Percentiles rank a stretch among this genome's conserved stretches.
Evolutionary conservation across 306 rosid species (phyloP).

Genomic region (Vachellia pachyceras): DNA sequence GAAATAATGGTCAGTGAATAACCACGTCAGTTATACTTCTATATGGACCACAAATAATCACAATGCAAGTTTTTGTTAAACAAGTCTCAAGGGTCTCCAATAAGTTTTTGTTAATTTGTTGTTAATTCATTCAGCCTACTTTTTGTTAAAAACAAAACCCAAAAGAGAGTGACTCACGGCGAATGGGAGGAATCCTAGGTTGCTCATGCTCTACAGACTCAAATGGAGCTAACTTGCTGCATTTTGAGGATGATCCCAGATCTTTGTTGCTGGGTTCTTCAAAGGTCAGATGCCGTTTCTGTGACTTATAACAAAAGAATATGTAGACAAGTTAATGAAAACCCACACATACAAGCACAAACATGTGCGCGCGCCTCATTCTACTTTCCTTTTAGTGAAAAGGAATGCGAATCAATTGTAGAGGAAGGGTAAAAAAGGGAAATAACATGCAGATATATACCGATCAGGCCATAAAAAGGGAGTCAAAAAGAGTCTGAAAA

Average conservation of each 20-base stretch:
- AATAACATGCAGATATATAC: conserved; percentile 4
- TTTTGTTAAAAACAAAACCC: neutral
- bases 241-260: conserved; percentile 73
- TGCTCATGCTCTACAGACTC: conserved; percentile 67
- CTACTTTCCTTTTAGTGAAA: neutral
- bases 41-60: neutral
- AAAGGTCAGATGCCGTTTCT: conserved; percentile 61
- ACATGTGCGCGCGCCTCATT: neutral
- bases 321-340: neutral
- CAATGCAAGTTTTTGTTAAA: neutral
- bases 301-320: conserved; percentile 39
- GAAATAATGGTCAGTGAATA: neutral
- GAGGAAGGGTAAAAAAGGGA: neutral
- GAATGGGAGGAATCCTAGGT: conserved; percentile 80
- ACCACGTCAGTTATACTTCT: neutral
- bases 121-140: neutral
- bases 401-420: neutral
- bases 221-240: conserved; percentile 57
- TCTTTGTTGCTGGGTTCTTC: conserved; percentile 67
- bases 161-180: conserved; percentile 66
- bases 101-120: neutral
- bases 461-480: conserved; percentile 28
- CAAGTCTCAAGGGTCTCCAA: neutral
- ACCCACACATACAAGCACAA: neutral
- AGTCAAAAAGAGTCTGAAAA: conserved; percentile 13